A percentile compares a stretch with the other conserved stretches of the same genome.
phyloP scores from a whole-genome alignment of 2,329 filamentous ascomycete species.

The Diaporthe citriasiana region DNA sequence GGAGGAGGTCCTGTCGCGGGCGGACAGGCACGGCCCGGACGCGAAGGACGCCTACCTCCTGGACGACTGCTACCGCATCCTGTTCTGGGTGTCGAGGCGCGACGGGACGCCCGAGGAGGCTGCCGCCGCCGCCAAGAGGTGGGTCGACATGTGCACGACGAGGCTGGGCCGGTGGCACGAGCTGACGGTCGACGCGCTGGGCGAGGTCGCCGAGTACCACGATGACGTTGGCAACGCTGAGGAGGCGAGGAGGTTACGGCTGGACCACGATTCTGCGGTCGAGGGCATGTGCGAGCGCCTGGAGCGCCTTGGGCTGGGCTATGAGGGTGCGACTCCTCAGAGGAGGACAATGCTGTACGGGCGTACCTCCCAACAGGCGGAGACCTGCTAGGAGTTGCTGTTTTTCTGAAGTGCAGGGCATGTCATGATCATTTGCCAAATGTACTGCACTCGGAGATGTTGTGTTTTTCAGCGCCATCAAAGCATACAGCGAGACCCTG shows the following conservation, averaged over 20 bases:
- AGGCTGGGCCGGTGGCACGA: conserved; percentile 26
- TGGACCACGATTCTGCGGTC: conserved; percentile 9
- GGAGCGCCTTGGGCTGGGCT: conserved; percentile 7
- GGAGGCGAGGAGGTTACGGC: neutral
- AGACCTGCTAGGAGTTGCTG: too few relatives aligned
- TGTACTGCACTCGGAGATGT: neutral
- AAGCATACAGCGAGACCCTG: neutral
- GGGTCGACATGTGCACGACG: conserved; percentile 21
- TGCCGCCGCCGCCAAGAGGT: neutral
- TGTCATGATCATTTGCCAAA: neutral
- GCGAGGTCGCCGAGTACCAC: conserved; percentile 23
- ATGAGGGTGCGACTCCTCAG: conserved; percentile 4
- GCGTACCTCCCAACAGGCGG: neutral
- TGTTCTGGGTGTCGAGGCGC: conserved; percentile 1
- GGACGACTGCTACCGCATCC: conserved; percentile 30
- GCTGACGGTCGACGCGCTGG: conserved; percentile 34
- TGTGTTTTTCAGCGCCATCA: neutral
- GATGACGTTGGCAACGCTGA: neutral
- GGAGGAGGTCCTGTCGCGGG: neutral
- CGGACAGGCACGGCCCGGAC: neutral
- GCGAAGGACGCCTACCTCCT: conserved; percentile 30
- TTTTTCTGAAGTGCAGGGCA: neutral
- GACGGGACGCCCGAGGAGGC: conserved; percentile 10
- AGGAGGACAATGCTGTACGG: conserved; percentile 28
- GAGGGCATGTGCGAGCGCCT: conserved; percentile 27